Conservation (phyloP, 2,329 filamentous ascomycete genomes). For the Beauveria sp. region DNA sequence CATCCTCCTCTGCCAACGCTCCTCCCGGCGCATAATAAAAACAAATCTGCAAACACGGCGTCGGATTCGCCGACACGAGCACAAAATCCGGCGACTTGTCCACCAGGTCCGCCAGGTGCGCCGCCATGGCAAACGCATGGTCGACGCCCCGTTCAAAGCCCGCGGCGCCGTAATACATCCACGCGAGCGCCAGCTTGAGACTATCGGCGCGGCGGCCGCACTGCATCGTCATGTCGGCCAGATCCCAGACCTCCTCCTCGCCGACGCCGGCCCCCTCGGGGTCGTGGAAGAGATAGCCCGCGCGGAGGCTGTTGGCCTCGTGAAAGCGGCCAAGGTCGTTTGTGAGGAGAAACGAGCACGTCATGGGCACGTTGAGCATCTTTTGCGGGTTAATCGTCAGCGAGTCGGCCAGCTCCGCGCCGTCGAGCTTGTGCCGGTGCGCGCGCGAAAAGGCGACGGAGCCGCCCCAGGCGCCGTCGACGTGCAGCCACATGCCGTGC, state of each 20-base stretch:
- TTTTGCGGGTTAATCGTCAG: constrained; percentile 92
- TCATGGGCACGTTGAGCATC: constrained; percentile 88
- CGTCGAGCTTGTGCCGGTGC: constrained; percentile 57
- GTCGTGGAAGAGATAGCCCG: constrained; percentile 76
- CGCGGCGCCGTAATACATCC: constrained; percentile 76
- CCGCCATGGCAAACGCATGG: constrained; percentile 62
- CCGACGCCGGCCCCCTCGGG: constrained; percentile 22
- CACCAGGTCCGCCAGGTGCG: constrained; percentile 56
- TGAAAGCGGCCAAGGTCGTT: constrained; percentile 72
- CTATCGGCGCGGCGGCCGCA: constrained; percentile 82
- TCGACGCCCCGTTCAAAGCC: constrained; percentile 68
- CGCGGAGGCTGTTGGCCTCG: constrained; percentile 74
- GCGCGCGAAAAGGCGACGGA: constrained; percentile 64
- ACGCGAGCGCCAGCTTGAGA: constrained; percentile 79
- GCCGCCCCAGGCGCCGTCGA: constrained; percentile 89
- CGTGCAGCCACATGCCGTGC: constrained; percentile 80
- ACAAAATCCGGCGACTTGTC: constrained; percentile 51
- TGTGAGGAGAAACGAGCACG: constrained; percentile 81
- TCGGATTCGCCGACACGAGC: constrained; percentile 66
- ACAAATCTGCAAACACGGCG: constrained; percentile 88
- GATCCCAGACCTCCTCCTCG: constrained; percentile 63
- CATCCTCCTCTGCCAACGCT: constrained; percentile 31
- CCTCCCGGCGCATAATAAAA: constrained; percentile 71
- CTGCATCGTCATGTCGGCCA: constrained; percentile 88
- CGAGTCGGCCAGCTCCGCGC: constrained; percentile 69